Base-by-base conservation (phyloP, 1,139 yeast genomes). In the Protomyces inouyei region DNA sequence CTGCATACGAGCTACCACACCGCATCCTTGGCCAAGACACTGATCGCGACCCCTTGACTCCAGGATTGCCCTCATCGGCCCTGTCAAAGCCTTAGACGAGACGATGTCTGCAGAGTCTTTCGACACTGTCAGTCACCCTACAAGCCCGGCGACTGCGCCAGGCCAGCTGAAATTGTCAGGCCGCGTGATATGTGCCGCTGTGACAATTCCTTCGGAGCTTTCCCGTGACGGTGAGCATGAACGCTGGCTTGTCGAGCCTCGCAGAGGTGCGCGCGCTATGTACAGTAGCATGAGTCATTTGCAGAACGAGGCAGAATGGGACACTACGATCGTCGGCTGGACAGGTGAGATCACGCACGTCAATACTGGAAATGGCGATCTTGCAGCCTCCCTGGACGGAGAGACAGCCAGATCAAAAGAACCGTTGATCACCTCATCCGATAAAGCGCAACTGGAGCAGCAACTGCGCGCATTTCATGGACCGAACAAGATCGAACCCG, bases 321-420 rank as follows among this genome's bases (percentile, higher is more conserved):
- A 90, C 69, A 86, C 92, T 56, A 88, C 90, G 69, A 77, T 90
- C 66, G 85, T 95, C 64, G 97, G 92, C 0, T 95, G 99, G 99
- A 88, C 97, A 0, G 98, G 98, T 35, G 98, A 91, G 75, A 79
- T 91, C 68, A 21, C 48, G 12, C 79, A 79, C 65, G 77, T 80
- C 66, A 76, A 77, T 65, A 73, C 75, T 60, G 74, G 71, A 63
- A 68, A 71, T 55, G 71, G 70, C 64, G 43, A 37, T 37, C 25
- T 37, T 35, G 73, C 51, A n/a, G 36, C 45, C 28, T 14, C 14
- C 16, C 5, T 9, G 16, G 43, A 37, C 16, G 43, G 43, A 37
- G 43, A 37, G 16, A n/a, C 16, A 3, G 23, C 12, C 18, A 4
- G 23, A 12, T 55, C 61, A n/a, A 18, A 55, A 16, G 66, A 65